Percentiles rank a stretch among this genome's conserved stretches.
phyloP scores from a whole-genome alignment of 2,329 filamentous ascomycete genomes.

The Dactylellina sp. region DNA sequence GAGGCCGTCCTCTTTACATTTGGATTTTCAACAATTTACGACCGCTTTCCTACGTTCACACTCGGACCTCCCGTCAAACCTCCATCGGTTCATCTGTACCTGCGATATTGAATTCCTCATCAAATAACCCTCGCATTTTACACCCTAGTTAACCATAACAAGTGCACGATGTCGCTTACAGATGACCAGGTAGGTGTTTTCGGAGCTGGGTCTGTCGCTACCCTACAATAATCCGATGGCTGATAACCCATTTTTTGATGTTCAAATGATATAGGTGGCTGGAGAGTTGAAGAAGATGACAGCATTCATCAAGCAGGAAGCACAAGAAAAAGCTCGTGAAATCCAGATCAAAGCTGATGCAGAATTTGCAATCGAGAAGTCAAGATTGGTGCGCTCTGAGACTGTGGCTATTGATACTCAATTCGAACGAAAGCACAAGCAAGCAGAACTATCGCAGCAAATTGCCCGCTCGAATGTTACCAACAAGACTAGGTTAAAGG shows the following conservation, averaged over 20 bases:
- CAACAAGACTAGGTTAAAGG: slow-evolving; percentile 93
- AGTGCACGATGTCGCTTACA: slow-evolving; percentile 36
- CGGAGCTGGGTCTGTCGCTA: background rate
- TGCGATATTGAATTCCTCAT: too few species aligned
- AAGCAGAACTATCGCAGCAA: slow-evolving; percentile 97
- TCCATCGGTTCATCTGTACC: too few species aligned
- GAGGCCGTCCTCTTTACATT: too few species aligned
- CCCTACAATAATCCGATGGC: background rate
- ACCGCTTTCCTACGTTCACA: too few species aligned
- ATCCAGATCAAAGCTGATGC: slow-evolving; percentile 99
- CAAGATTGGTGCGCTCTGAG: slow-evolving; percentile 96
- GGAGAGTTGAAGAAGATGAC: slow-evolving; percentile 99
- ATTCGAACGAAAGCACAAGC: slow-evolving; percentile 99
- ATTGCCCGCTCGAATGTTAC: slow-evolving; percentile 95
- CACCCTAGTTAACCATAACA: too few species aligned
- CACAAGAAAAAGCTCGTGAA: slow-evolving; percentile 94
- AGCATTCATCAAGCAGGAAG: slow-evolving; percentile 99
- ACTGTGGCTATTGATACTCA: slow-evolving; percentile 88
- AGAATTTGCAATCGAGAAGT: slow-evolving; percentile 99
- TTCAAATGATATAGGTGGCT: slow-evolving; percentile 80
- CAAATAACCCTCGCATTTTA: too few species aligned
- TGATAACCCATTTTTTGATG: background rate
- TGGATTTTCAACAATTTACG: too few species aligned
- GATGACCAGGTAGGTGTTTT: slow-evolving; percentile 47
- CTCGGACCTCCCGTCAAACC: too few species aligned